phyloP scores from a whole-genome alignment of 2,329 filamentous ascomycete genomes.

The Curvularia spicifera region DNA sequence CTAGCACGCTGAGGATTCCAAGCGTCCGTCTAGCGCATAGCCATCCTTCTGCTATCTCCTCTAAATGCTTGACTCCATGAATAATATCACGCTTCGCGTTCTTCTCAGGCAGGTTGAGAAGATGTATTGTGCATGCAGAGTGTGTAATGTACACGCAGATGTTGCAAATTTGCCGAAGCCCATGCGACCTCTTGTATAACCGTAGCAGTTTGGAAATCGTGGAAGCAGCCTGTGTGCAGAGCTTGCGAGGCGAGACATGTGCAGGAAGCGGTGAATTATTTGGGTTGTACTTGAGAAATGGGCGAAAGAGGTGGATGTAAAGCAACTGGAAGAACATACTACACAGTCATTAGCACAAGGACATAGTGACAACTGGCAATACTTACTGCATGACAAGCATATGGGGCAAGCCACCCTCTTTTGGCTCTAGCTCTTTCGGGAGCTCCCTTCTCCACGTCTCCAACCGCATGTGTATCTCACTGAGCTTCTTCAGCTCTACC shows the following conservation, averaged over 20 bases:
- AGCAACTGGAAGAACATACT: constrained; percentile 98
- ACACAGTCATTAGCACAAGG: constrained; percentile 28
- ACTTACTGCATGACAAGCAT: constrained; percentile 87
- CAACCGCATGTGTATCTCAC: constrained; percentile 85
- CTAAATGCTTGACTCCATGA: constrained; percentile 87
- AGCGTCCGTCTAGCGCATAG: constrained; percentile 85
- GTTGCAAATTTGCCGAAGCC: constrained; percentile 91
- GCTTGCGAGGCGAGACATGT: constrained; percentile 86
- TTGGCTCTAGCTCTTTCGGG: constrained; percentile 85
- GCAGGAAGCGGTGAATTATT: constrained; percentile 80
- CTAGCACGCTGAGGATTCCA: constrained; percentile 81
- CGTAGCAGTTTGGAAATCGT: constrained; percentile 94
- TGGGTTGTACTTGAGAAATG: constrained; percentile 89
- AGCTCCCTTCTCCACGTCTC: constrained; percentile 88
- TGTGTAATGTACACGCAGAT: constrained; percentile 96
- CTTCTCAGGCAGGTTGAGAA: constrained; percentile 92
- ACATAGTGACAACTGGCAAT: background rate
- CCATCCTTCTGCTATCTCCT: constrained; percentile 97
- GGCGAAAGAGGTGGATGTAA: constrained; percentile 93
- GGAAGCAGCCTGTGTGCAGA: constrained; percentile 88
- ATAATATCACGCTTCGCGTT: constrained; percentile 87
- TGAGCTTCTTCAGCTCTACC: constrained; percentile 87
- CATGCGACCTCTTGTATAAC: constrained; percentile 90
- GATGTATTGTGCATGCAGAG: constrained; percentile 90
- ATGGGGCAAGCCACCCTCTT: constrained; percentile 86